Base-by-base conservation (phyloP, 768 basidiomycete genomes). In the Russula vinacea region DNA sequence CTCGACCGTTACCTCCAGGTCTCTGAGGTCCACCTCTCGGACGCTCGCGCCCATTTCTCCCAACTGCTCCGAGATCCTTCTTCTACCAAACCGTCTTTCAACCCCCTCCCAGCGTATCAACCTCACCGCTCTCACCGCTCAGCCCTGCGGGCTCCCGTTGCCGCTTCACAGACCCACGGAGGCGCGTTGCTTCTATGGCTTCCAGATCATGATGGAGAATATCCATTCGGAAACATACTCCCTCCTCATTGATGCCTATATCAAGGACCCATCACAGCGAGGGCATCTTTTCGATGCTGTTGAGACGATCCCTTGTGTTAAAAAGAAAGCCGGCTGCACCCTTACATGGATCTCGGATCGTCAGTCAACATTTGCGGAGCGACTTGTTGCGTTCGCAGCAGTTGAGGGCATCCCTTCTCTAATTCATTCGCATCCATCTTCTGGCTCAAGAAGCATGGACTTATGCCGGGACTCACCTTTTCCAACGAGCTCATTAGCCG, bases 181-280 rank as follows among this genome's bases (percentile, higher is more conserved):
- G 74, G 94, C 93, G 6, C 87, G 94, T 3, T 97, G 92, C 74
- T 98, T 98, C 77, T 98, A 97, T 71, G 95, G 94, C 19, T 97
- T 96, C 78, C 95, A 98, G 74, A 92, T 98, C 70, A 97, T 97
- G 94, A 98, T 96, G 86, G 95, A 97, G 71, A 98, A 98, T 74
- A 85, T 98, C 44, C 95, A 98, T 76, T 94, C 94, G 3, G 94
- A 98, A 73, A 95, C 94, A 0, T 98, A 98, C 76, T 97, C 94
- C 0, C 84, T 97, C 42, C 87, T 98, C 70, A 95, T 98, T 71
- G 94, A 97, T 74, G 91, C 88, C 5, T 97, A 96, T 74, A 91
- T 98, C 76, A 90, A 89, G 71, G 94, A 98, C 60, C 72, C 84
- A 6, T 78, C 74, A 1, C 77, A 92, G 71, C 87, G 93, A 47